Evolutionary conservation across 441 rosid species (phyloP).

Genomic region (Pelargonium cotyledonis): DNA sequence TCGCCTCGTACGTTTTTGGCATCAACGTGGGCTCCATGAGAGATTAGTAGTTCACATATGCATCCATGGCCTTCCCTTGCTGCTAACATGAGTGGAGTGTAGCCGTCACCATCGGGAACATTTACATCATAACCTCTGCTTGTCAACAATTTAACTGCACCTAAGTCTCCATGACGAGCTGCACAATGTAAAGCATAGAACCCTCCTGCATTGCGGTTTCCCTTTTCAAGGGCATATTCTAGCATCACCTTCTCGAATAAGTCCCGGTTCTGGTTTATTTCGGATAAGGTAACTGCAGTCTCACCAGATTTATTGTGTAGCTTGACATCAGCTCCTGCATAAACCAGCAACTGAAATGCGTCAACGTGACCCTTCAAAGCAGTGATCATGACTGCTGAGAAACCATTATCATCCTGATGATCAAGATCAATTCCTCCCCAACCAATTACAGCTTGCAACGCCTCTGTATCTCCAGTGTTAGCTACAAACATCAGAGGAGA

Average conservation of each 20-base stretch:
- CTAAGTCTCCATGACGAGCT: slow-evolving; percentile 77
- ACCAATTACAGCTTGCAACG: slow-evolving; percentile 44
- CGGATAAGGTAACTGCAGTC: slow-evolving; percentile 67
- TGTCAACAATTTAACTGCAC: slow-evolving; percentile 58
- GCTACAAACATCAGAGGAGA: slow-evolving; percentile 55
- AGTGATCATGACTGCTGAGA: slow-evolving; percentile 79
- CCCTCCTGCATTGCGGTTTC: slow-evolving; percentile 58
- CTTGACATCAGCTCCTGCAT: slow-evolving; percentile 89
- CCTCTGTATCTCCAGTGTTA: slow-evolving; percentile 62
- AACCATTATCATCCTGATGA: slow-evolving; percentile 73
- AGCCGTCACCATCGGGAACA: slow-evolving; percentile 62
- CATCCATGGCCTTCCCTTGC: slow-evolving; percentile 68
- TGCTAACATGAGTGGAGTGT: slow-evolving; percentile 94
- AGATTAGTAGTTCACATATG: slow-evolving; percentile 58
- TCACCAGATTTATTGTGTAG: slow-evolving; percentile 58
- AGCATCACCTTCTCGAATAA: slow-evolving; percentile 90
- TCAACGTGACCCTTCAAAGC: slow-evolving; percentile 74
- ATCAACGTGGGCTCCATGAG: slow-evolving; percentile 53
- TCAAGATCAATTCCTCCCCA: slow-evolving; percentile 41
- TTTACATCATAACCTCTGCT: slow-evolving; percentile 72
- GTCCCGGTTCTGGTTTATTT: slow-evolving; percentile 50
- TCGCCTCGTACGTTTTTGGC: slow-evolving; percentile 56
- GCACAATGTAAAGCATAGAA: slow-evolving; percentile 91
- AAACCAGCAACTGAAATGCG: slow-evolving; percentile 63
- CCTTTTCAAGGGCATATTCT: slow-evolving; percentile 81